A percentile compares a stretch with the other conserved stretches of the same genome.
These are phyloP conservation scores for Torrubiellomyces zombiae DNA, from an alignment of 2,329 filamentous ascomycete species.

Conservation along the genomic window DNA sequence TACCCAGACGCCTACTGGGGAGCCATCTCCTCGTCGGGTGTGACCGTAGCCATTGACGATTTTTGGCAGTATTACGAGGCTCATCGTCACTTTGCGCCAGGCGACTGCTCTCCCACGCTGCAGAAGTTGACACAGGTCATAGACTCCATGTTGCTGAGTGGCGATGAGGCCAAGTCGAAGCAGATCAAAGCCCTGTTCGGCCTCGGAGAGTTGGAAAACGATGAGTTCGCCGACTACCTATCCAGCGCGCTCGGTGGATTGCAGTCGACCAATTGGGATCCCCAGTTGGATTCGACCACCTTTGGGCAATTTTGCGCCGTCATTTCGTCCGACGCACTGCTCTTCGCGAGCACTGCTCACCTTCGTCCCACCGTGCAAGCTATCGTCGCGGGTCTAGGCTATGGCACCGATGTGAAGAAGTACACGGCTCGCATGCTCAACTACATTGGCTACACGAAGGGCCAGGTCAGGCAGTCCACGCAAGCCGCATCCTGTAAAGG, in stretches of 20 bases:
- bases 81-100: slow-evolving; percentile 29
- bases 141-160: slow-evolving; percentile 31
- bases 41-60: slow-evolving; percentile 61
- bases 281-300: slow-evolving; percentile 19
- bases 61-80: slow-evolving; percentile 50
- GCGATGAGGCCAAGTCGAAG: slow-evolving; percentile 22
- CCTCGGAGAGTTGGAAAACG: slow-evolving; percentile 24
- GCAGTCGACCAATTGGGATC: slow-evolving; percentile 38
- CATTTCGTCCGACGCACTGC: slow-evolving; percentile 21
- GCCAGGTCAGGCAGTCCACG: slow-evolving; percentile 11
- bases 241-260: slow-evolving; percentile 23
- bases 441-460: slow-evolving; percentile 29
- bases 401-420: slow-evolving; percentile 17
- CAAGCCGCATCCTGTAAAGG: slow-evolving; percentile 8
- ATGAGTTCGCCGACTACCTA: slow-evolving; percentile 31
- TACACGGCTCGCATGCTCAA: slow-evolving; percentile 31
- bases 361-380: slow-evolving; percentile 18
- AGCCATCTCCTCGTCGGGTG: slow-evolving; percentile 64
- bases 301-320: slow-evolving; percentile 32
- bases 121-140: slow-evolving; percentile 37
- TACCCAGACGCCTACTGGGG: slow-evolving; percentile 71
- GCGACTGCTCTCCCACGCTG: slow-evolving; percentile 46
- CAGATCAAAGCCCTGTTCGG: slow-evolving; percentile 31
- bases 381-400: slow-evolving; percentile 24
- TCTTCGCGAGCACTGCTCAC: slow-evolving; percentile 24